Conservation (phyloP, 2,329 filamentous ascomycete genomes). For the Aspergillus ochraceus region DNA sequence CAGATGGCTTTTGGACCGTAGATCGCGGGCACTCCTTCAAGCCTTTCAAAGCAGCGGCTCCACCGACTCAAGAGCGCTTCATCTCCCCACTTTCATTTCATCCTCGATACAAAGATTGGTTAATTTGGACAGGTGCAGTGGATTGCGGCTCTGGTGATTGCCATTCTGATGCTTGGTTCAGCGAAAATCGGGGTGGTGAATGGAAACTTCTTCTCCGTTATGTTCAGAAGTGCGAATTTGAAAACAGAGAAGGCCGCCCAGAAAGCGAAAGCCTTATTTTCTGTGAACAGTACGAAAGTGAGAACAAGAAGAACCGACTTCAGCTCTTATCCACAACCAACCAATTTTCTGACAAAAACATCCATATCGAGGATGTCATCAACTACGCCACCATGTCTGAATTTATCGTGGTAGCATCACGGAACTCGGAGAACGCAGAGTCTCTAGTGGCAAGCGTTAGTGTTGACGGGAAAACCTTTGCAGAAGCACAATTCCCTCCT, state of each 20-base stretch:
- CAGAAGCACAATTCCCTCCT: slow-evolving; percentile 78
- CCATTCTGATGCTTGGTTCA: slow-evolving; percentile 72
- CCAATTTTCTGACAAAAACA: slow-evolving; percentile 68
- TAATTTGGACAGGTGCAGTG: slow-evolving; percentile 79
- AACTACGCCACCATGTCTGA: slow-evolving; percentile 95
- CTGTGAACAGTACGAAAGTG: slow-evolving; percentile 63
- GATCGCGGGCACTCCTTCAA: slow-evolving; percentile 75
- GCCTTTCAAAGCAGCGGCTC: slow-evolving; percentile 68
- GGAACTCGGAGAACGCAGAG: slow-evolving; percentile 60
- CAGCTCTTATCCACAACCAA: slow-evolving; percentile 76
- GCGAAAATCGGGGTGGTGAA: slow-evolving; percentile 72
- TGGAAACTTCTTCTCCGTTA: slow-evolving; percentile 76
- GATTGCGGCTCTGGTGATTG: slow-evolving; percentile 68
- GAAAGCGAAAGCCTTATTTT: slow-evolving; percentile 65
- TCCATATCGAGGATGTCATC: slow-evolving; percentile 69
- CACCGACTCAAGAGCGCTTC: slow-evolving; percentile 48
- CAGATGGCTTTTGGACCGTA: slow-evolving; percentile 74
- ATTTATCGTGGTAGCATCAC: slow-evolving; percentile 85
- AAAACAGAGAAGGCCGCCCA: slow-evolving; percentile 62
- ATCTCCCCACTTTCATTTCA: slow-evolving; percentile 73
- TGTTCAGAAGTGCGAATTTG: slow-evolving; percentile 83
- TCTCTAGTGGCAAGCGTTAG: slow-evolving; percentile 78
- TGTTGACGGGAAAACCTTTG: slow-evolving; percentile 79
- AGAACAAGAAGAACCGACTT: slow-evolving; percentile 62
- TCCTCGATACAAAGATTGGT: slow-evolving; percentile 79